phyloP scores from a whole-genome alignment of 768 basidiomycete species.

The Mrakia frigida region DNA sequence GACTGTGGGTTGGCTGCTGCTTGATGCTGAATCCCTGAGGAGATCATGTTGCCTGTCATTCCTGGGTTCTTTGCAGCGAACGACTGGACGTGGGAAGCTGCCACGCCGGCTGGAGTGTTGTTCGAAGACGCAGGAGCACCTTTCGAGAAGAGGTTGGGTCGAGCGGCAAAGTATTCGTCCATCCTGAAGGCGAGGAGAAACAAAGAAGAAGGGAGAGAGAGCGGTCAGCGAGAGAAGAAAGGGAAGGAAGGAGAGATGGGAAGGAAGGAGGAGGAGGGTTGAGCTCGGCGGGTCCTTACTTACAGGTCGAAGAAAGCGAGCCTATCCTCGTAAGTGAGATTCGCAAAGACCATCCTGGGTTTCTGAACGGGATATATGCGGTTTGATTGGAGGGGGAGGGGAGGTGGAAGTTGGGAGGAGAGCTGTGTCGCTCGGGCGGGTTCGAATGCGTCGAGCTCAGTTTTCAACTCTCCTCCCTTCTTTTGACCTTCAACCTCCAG shows the following conservation, averaged over 20 bases:
- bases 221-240: background rate
- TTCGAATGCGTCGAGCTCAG: background rate
- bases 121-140: slow-evolving; percentile 4
- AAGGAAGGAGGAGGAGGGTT: background rate
- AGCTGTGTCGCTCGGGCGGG: background rate
- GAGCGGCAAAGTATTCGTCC: slow-evolving; percentile 24
- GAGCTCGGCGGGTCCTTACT: background rate
- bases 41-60: background rate
- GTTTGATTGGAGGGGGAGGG: background rate
- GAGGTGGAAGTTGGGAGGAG: background rate
- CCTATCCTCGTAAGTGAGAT: slow-evolving; percentile 21
- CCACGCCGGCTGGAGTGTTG: background rate
- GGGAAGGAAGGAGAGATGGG: background rate
- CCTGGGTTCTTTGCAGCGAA: background rate
- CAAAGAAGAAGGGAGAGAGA: background rate
- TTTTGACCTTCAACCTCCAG: background rate
- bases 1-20: slow-evolving; percentile 17
- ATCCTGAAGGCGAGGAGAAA: background rate
- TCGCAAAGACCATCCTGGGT: slow-evolving; percentile 8
- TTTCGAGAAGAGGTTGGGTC: slow-evolving; percentile 21
- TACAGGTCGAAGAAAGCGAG: slow-evolving; percentile 29
- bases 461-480: background rate
- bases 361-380: background rate
- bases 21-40: slow-evolving; percentile 7
- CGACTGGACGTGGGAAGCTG: background rate